Base-by-base conservation (phyloP, 805 yeast genomes). In the Candida saitoana region DNA sequence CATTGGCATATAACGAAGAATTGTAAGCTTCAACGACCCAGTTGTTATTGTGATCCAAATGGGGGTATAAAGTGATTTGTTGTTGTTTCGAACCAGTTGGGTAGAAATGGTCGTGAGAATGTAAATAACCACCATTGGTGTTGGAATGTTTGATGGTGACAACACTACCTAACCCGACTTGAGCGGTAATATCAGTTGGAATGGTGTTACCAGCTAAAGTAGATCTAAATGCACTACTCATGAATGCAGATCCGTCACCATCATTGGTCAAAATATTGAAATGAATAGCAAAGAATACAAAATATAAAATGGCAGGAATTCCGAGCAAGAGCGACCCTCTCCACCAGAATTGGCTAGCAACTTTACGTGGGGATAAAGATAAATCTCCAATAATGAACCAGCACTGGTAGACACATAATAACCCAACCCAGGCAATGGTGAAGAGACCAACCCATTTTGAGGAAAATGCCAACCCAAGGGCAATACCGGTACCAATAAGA, bases 391-490 rank as follows among this genome's bases (percentile, higher is more conserved):
- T 58, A 44, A 79, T 59, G 49, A 84, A 74, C 90, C 90, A 84
- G 48, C 86, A 54, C 53, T 81, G 84, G 59, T 74, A 67, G 14
- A 75, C 58, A 55, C 84, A 82, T 44, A 75, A 59, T 2, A 73
- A 40, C 40, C 93, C 95, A 45, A 80, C 74, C 91, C 91, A 86
- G 3, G 84, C 84, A 43, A 86, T 58, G 15, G 95, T 86, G 65
- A 85, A 85, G 31, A 85, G 64, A 47, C 95, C 95, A 36, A 85
- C 93, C 93, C 93, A 85, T 62, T 86, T 86, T 24, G 90, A 79
- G 18, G 85, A 76, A 16, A 80, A 64, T 3, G 93, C 84, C 44
- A 84, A 67, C 40, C 93, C 95, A 44, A 85, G 64, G n/a, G 80
- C 79, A 40, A 82, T 58, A 50, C 85, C 86, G 34, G 87, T 73